A percentile compares a stretch with the other conserved stretches of the same genome.
These are phyloP conservation scores for Pichia cephalocereana DNA, from an alignment of 805 yeast genomes.

Conservation along the genomic window DNA sequence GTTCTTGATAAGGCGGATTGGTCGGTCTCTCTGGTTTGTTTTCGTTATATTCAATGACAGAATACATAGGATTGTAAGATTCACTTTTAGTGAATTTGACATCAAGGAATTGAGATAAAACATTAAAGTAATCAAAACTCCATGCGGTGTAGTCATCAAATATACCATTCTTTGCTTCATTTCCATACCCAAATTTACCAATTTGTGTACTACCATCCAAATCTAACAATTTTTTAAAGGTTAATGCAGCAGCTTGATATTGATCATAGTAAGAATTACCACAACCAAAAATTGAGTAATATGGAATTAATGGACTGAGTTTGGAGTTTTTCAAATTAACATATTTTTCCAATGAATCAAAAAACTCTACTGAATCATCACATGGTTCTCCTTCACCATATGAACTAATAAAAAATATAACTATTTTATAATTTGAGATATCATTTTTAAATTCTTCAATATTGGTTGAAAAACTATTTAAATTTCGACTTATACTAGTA, in stretches of 20 bases:
- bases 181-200: slow-evolving; percentile 76
- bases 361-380: slow-evolving; percentile 71
- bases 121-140: slow-evolving; percentile 71
- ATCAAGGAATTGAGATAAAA: background rate
- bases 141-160: slow-evolving; percentile 87
- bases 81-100: background rate
- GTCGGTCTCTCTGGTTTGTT: background rate
- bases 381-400: slow-evolving; percentile 98
- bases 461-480: background rate
- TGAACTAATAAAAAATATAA: slow-evolving; percentile 67
- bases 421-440: slow-evolving; percentile 4
- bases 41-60: slow-evolving; percentile 24
- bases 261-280: slow-evolving; percentile 90
- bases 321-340: too few relatives aligned
- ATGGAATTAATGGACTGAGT: slow-evolving; percentile 15
- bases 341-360: slow-evolving; percentile 20
- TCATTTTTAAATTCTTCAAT: background rate
- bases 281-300: slow-evolving; percentile 74
- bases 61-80: slow-evolving; percentile 53
- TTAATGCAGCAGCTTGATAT: slow-evolving; percentile 70
- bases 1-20: slow-evolving; percentile 19
- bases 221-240: slow-evolving; percentile 40
- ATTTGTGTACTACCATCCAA: slow-evolving; percentile 52
- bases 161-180: slow-evolving; percentile 82
- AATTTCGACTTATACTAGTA: background rate